These are phyloP conservation scores for Trichoderma asperelloides DNA, from an alignment of 495 filamentous ascomycete species.

Conservation along the genomic window DNA sequence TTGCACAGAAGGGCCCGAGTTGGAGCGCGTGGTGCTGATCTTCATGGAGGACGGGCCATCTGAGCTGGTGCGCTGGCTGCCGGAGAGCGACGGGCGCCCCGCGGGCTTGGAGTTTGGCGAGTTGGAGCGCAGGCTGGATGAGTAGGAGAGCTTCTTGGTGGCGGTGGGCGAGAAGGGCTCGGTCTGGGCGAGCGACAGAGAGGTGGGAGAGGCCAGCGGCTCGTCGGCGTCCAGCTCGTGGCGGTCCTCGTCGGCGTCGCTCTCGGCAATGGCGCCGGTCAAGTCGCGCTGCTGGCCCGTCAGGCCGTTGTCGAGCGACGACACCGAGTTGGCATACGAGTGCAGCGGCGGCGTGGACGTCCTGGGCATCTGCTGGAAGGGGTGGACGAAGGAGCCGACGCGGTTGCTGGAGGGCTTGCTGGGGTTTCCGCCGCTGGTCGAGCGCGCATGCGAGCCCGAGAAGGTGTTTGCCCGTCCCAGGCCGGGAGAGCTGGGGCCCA, in stretches of 20 bases:
- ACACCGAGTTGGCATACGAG: slow-evolving; percentile 44
- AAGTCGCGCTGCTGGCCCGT: slow-evolving; percentile 23
- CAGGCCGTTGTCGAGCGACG: slow-evolving; percentile 31
- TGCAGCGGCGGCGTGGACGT: slow-evolving; percentile 43
- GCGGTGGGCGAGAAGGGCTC: slow-evolving; percentile 9
- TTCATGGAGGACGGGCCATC: neutral
- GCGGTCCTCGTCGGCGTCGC: slow-evolving; percentile 36
- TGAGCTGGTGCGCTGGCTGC: slow-evolving; percentile 8
- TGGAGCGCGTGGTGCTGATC: neutral
- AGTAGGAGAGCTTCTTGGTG: neutral
- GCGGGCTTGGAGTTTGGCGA: neutral
- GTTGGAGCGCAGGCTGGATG: slow-evolving; percentile 18
- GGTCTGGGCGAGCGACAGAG: slow-evolving; percentile 23
- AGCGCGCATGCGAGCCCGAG: slow-evolving; percentile 35
- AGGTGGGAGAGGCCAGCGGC: slow-evolving; percentile 24
- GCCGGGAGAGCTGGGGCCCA: slow-evolving; percentile 5
- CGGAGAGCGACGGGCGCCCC: neutral
- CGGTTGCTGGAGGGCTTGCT: slow-evolving; percentile 23
- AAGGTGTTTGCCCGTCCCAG: neutral
- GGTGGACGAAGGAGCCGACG: slow-evolving; percentile 42
- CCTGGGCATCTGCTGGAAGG: slow-evolving; percentile 49
- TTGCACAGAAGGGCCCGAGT: slow-evolving; percentile 6
- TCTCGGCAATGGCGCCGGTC: slow-evolving; percentile 41
- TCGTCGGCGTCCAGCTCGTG: slow-evolving; percentile 25
- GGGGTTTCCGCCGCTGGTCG: slow-evolving; percentile 42